These are phyloP conservation scores for Arthrobotrys conoides DNA, from an alignment of 2,329 filamentous ascomycete species.

Conservation along the genomic window DNA sequence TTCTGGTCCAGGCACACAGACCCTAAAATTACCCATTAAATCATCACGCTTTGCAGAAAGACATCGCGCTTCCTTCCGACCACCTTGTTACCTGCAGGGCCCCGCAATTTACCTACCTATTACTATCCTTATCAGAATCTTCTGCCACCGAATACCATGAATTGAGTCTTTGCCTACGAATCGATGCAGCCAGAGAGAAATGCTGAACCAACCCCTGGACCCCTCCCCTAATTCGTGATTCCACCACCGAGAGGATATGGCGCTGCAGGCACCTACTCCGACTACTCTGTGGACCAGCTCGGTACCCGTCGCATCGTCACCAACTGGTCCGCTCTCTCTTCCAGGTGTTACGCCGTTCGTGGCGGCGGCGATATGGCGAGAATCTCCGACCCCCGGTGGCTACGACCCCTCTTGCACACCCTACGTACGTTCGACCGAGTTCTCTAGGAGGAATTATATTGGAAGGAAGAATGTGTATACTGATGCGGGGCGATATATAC, in stretches of 20 bases:
- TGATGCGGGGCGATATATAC: constrained; percentile 65
- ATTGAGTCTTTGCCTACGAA: constrained; percentile 22
- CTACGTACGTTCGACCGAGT: constrained; percentile 47
- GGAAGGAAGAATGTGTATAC: constrained; percentile 64
- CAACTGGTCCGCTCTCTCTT: neutral
- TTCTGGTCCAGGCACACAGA: constrained; percentile 33
- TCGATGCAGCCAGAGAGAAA: constrained; percentile 36
- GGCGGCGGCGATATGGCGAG: constrained; percentile 55
- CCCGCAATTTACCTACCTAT: constrained; percentile 20
- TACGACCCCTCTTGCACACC: constrained; percentile 62
- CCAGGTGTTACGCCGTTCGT: constrained; percentile 30
- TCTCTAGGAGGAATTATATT: constrained; percentile 8
- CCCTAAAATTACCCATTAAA: constrained; percentile 24
- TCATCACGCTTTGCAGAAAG: constrained; percentile 27
- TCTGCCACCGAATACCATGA: constrained; percentile 18
- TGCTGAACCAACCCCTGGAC: constrained; percentile 57
- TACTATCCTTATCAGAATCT: constrained; percentile 19
- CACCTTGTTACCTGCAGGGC: constrained; percentile 14
- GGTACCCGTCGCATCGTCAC: constrained; percentile 21
- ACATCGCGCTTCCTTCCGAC: constrained; percentile 34
- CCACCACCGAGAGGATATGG: constrained; percentile 49
- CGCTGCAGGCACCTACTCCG: constrained; percentile 38
- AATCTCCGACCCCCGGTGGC: constrained; percentile 43
- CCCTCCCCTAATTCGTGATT: constrained; percentile 53
- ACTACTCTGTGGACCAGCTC: constrained; percentile 45